Conservation (phyloP, 306 rosid genomes). For the Malus domestica region ASM211411v1 NC_041800.1:22555233-22555732, state of each 20-base stretch:
- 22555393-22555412: slow-evolving; percentile 75
- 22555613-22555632: slow-evolving; percentile 51
- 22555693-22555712: slow-evolving; percentile 28
- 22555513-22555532: slow-evolving; percentile 64
- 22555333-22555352: slow-evolving; percentile 79
- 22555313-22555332: slow-evolving; percentile 86
- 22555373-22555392: slow-evolving; percentile 51
- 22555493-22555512: slow-evolving; percentile 77
- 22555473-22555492: slow-evolving; percentile 96
- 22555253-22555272: slow-evolving; percentile 61
- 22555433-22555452: slow-evolving; percentile 98
- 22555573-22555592: slow-evolving; percentile 83
- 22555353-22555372: slow-evolving; percentile 37
- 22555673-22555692: neutral
- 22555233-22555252: slow-evolving; percentile 64
- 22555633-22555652: neutral
- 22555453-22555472: slow-evolving; percentile 91
- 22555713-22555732: slow-evolving; percentile 81
- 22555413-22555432: slow-evolving; percentile 64
- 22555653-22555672: neutral
- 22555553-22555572: slow-evolving; percentile 79
- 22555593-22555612: slow-evolving; percentile 75
- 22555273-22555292: slow-evolving; percentile 74
- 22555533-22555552: slow-evolving; percentile 81
- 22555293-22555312: slow-evolving; percentile 77